Conservation (phyloP, 208 protist species). For the Trypanosoma melophagium region DNA sequence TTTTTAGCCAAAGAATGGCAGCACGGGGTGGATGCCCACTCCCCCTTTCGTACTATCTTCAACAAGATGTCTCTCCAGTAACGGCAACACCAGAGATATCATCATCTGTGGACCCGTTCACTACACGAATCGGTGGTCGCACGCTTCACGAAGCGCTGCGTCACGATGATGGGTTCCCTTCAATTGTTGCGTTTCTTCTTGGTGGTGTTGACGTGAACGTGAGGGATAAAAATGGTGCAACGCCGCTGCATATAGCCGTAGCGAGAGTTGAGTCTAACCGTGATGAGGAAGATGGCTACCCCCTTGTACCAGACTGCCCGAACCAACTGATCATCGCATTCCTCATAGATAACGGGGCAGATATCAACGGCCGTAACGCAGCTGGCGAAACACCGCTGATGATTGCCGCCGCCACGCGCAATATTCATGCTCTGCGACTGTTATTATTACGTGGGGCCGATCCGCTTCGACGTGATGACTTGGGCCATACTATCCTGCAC, state of each 20-base stretch:
- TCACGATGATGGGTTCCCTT: slow-evolving; percentile 29
- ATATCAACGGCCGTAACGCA: slow-evolving; percentile 47
- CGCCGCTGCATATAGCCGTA: slow-evolving; percentile 65
- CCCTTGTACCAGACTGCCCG: slow-evolving; percentile 28
- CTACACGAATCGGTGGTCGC: slow-evolving; percentile 34
- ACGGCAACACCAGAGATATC: slow-evolving; percentile 14
- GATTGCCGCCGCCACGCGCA: slow-evolving; percentile 53
- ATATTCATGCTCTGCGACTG: slow-evolving; percentile 40
- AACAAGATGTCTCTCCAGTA: not conserved
- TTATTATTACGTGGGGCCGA: slow-evolving; percentile 65
- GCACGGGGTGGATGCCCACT: slow-evolving; percentile 40
- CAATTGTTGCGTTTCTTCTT: slow-evolving; percentile 54
- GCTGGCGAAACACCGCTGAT: slow-evolving; percentile 80
- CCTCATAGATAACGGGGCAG: slow-evolving; percentile 72
- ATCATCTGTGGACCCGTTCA: slow-evolving; percentile 19
- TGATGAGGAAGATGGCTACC: slow-evolving; percentile 1
- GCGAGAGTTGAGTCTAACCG: slow-evolving; percentile 11
- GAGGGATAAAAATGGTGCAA: slow-evolving; percentile 46
- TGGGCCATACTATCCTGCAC: slow-evolving; percentile 44
- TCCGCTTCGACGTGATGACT: slow-evolving; percentile 32
- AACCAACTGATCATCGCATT: slow-evolving; percentile 67
- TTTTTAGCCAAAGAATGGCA: slow-evolving; percentile 37
- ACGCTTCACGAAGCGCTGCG: slow-evolving; percentile 58
- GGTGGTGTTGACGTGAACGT: slow-evolving; percentile 53
- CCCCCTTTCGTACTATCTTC: slow-evolving; percentile 54